Evolutionary conservation across 306 rosid genomes (phyloP).

Genomic region (Mimosa bimucronata): DNA sequence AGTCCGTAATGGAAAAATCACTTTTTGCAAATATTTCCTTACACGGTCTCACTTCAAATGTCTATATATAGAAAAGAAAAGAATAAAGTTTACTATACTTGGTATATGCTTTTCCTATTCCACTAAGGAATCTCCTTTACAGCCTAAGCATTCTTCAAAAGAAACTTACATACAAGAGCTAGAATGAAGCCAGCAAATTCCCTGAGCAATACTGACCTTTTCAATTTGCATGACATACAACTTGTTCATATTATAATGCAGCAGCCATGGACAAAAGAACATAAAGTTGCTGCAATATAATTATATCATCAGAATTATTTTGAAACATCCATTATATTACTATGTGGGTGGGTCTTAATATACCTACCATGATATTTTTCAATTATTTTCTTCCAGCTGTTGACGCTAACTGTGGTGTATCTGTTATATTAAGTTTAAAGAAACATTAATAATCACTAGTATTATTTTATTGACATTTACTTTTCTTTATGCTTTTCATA

Average conservation of each 20-base stretch:
- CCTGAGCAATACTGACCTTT: conserved; percentile 31
- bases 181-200: conserved; percentile 37
- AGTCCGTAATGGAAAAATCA: conserved; percentile 20
- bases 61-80: conserved; percentile 19
- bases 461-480: background rate
- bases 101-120: conserved; percentile 27
- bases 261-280: conserved; percentile 33
- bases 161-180: background rate
- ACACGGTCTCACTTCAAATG: conserved; percentile 25
- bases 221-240: conserved; percentile 40
- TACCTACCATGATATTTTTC: conserved; percentile 29
- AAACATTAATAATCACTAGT: background rate
- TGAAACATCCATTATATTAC: conserved; percentile 36
- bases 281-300: conserved; percentile 11
- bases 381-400: conserved; percentile 24
- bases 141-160: conserved; percentile 38
- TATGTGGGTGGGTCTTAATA: conserved; percentile 38
- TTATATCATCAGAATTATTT: conserved; percentile 22
- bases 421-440: background rate
- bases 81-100: conserved; percentile 27
- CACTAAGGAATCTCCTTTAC: conserved; percentile 45
- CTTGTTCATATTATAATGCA: conserved; percentile 41
- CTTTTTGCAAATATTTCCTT: conserved; percentile 32
- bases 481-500: conserved; percentile 4
- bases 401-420: conserved; percentile 10